A percentile compares a stretch with the other conserved stretches of the same genome.
These are phyloP conservation scores for Bryoerythrophyllum caledonicum DNA, from an alignment of 225 moss, liverwort and hornwort species.

Conservation along the genomic window DNA sequence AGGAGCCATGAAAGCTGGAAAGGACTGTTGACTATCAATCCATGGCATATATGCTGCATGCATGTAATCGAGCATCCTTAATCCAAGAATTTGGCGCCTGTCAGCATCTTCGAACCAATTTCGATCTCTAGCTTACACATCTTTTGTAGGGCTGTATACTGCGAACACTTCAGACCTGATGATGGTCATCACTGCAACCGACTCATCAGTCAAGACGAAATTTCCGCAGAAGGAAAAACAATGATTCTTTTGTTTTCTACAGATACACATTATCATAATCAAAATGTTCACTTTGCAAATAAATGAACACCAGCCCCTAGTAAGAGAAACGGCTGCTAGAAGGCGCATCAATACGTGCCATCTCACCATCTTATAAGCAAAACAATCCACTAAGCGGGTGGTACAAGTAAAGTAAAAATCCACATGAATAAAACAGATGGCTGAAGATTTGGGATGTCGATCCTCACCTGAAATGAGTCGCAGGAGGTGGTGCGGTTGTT, in stretches of 20 bases:
- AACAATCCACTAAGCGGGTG: neutral
- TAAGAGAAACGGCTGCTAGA: too few species aligned
- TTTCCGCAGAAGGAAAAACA: neutral
- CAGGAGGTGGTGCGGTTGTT: conserved; percentile 14
- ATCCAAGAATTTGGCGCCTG: neutral
- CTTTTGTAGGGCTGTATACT: neutral
- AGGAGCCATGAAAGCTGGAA: neutral
- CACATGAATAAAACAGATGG: conserved; percentile 5
- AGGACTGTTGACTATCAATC: neutral
- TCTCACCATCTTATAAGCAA: conserved; percentile 7
- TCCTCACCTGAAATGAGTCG: conserved; percentile 19
- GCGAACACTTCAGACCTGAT: neutral
- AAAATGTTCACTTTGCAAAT: neutral
- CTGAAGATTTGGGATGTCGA: neutral
- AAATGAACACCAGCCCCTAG: too few species aligned
- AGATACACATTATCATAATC: neutral
- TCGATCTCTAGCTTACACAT: conserved; percentile 4
- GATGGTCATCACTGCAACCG: conserved; percentile 17
- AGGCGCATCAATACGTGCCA: too few species aligned
- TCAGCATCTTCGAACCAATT: conserved; percentile 5
- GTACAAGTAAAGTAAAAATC: neutral
- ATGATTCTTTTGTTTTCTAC: too few species aligned
- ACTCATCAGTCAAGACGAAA: neutral
- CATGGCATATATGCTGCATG: neutral
- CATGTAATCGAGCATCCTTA: neutral